A percentile compares a stretch with the other conserved stretches of the same genome.
phyloP scores from a whole-genome alignment of 805 yeast genomes.

The Lipomyces japonicus region DNA sequence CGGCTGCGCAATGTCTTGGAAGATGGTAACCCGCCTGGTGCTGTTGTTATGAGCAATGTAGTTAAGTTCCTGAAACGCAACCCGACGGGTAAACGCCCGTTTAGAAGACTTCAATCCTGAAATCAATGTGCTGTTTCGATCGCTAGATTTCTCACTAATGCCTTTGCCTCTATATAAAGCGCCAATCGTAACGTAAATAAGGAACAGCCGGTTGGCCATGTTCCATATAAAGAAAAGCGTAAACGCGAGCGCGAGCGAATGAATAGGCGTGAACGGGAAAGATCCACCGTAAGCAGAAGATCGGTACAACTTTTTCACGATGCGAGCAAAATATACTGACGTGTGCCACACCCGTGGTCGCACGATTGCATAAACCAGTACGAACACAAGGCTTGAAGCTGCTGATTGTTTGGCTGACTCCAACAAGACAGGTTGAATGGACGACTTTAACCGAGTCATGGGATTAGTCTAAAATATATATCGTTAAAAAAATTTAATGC shows the following conservation, averaged over 20 bases:
- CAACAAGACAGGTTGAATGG: background rate
- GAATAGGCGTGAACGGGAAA: constrained; percentile 24
- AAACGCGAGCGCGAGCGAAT: constrained; percentile 22
- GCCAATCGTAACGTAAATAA: constrained; percentile 39
- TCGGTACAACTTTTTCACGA: constrained; percentile 16
- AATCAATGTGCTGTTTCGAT: constrained; percentile 40
- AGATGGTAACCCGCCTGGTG: constrained; percentile 38
- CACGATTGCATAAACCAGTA: constrained; percentile 16
- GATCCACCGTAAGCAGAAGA: constrained; percentile 17
- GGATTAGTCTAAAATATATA: constrained; percentile 14
- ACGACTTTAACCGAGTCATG: constrained; percentile 7
- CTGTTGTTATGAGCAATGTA: constrained; percentile 34
- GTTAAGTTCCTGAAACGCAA: constrained; percentile 41
- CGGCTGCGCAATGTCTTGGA: constrained; percentile 36
- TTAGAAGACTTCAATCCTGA: constrained; percentile 36
- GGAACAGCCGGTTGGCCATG: constrained; percentile 32
- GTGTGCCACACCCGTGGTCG: constrained; percentile 22
- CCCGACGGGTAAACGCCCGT: constrained; percentile 32
- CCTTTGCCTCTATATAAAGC: constrained; percentile 36
- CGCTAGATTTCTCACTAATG: constrained; percentile 33
- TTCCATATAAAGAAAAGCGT: constrained; percentile 21
- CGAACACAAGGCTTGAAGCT: background rate
- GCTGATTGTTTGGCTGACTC: background rate
- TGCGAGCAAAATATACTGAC: constrained; percentile 6
- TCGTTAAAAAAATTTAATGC: background rate